Conservation (phyloP, 345 rosid species). For the Rubroshorea leprosula region DNA sequence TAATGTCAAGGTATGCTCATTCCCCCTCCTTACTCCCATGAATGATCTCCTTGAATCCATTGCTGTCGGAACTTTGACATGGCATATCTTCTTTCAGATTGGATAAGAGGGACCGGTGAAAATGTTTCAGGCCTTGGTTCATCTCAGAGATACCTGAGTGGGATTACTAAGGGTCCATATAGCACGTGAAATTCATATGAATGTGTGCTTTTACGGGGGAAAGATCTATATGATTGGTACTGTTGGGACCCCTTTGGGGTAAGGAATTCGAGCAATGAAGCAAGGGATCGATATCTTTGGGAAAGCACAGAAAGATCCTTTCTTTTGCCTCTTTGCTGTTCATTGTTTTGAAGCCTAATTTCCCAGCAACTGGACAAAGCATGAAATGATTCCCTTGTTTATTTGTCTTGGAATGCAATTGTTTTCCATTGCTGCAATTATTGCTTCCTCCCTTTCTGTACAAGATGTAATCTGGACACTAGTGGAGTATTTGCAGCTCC, state of each 20-base stretch:
- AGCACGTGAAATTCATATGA: conserved; percentile 33
- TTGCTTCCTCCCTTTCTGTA: conserved; percentile 14
- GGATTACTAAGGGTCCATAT: conserved; percentile 33
- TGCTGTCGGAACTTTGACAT: conserved; percentile 33
- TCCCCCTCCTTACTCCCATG: conserved; percentile 15
- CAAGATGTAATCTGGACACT: conserved; percentile 19
- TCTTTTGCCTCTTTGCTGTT: background rate
- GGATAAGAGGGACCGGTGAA: conserved; percentile 39
- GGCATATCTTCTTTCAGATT: conserved; percentile 41
- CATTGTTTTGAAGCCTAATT: conserved; percentile 20
- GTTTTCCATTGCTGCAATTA: conserved; percentile 21
- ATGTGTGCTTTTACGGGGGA: conserved; percentile 31
- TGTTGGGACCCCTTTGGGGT: conserved; percentile 39
- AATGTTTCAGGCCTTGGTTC: conserved; percentile 23
- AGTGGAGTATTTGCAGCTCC: conserved; percentile 14
- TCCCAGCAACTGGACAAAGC: conserved; percentile 35
- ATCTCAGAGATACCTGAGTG: conserved; percentile 14
- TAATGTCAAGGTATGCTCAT: conserved; percentile 32
- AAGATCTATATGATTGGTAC: conserved; percentile 30
- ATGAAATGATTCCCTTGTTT: conserved; percentile 27
- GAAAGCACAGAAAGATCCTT: conserved; percentile 8
- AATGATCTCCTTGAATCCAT: conserved; percentile 25
- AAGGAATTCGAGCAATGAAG: conserved; percentile 10
- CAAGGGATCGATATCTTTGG: conserved; percentile 30
- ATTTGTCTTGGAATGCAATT: conserved; percentile 16